phyloP scores from a whole-genome alignment of 805 yeast genomes.

The Candida nonsorbophila region DNA sequence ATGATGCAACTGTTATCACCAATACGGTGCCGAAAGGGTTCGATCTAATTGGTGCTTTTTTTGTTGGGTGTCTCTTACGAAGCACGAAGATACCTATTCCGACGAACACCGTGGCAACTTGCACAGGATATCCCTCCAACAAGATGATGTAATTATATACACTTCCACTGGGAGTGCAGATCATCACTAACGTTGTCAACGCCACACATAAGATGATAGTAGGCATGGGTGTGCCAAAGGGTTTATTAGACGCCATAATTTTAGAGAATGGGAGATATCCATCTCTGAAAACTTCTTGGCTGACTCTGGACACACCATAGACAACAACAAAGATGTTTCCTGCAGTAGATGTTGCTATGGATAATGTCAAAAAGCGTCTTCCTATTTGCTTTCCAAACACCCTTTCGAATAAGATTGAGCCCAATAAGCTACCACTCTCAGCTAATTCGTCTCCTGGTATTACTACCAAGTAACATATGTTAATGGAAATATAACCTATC shows the following conservation, averaged over 20 bases:
- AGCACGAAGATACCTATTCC: slow-evolving; percentile 55
- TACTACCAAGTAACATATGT: slow-evolving; percentile 51
- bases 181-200: slow-evolving; percentile 35
- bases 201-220: slow-evolving; percentile 40
- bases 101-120: slow-evolving; percentile 45
- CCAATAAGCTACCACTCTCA: slow-evolving; percentile 52
- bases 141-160: slow-evolving; percentile 48
- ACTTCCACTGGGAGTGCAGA: slow-evolving; percentile 42
- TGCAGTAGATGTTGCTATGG: slow-evolving; percentile 57
- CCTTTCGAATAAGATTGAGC: slow-evolving; percentile 52
- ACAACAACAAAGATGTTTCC: slow-evolving; percentile 60
- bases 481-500: slow-evolving; percentile 46
- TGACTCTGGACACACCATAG: slow-evolving; percentile 55
- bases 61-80: slow-evolving; percentile 43
- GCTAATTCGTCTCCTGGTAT: slow-evolving; percentile 50
- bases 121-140: slow-evolving; percentile 48
- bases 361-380: slow-evolving; percentile 46
- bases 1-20: slow-evolving; percentile 40
- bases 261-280: slow-evolving; percentile 54
- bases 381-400: slow-evolving; percentile 52
- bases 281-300: slow-evolving; percentile 61
- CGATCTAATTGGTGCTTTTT: slow-evolving; percentile 49
- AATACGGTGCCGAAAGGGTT: slow-evolving; percentile 42
- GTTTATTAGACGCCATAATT: slow-evolving; percentile 51
- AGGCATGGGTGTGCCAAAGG: slow-evolving; percentile 52